A percentile compares a stretch with the other conserved stretches of the same genome.
phyloP scores from a whole-genome alignment of 768 basidiomycete species.

The Lyophyllum semitale region DNA sequence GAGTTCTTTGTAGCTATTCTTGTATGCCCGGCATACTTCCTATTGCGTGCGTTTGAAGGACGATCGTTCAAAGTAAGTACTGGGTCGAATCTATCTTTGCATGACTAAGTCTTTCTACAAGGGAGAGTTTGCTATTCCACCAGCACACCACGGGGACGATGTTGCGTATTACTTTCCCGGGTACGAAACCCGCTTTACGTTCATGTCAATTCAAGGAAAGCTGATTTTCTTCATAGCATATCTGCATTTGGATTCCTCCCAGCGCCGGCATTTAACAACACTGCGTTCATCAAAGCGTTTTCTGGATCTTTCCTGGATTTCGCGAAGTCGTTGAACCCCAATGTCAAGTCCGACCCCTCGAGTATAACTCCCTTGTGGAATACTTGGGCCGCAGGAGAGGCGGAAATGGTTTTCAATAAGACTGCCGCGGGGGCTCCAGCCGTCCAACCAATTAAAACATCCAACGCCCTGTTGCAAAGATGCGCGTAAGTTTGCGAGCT shows the following conservation, averaged over 20 bases:
- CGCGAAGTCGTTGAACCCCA: slow-evolving; percentile 29
- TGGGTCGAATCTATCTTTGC: no score
- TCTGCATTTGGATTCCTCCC: no score
- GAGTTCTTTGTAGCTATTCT: slow-evolving; percentile 51
- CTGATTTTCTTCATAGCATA: no score
- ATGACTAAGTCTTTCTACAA: no score
- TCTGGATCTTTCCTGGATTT: slow-evolving; percentile 40
- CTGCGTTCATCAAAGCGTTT: slow-evolving; percentile 37
- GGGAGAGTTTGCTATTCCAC: slow-evolving; percentile 48
- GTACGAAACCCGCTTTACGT: slow-evolving; percentile 26
- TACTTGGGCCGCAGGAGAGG: slow-evolving; percentile 23
- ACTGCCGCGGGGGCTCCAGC: slow-evolving; percentile 31
- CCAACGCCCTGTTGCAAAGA: slow-evolving; percentile 31
- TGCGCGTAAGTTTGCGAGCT: slow-evolving; percentile 28
- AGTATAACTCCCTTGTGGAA: slow-evolving; percentile 40
- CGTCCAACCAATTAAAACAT: slow-evolving; percentile 31
- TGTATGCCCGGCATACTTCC: slow-evolving; percentile 44
- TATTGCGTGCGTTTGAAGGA: slow-evolving; percentile 31
- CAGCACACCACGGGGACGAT: slow-evolving; percentile 39
- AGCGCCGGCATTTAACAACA: slow-evolving; percentile 33
- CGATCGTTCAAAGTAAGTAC: slow-evolving; percentile 36
- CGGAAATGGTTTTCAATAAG: slow-evolving; percentile 51
- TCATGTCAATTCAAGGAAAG: no score
- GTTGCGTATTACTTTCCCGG: slow-evolving; percentile 40
- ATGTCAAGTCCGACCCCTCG: slow-evolving; percentile 27